Evolutionary conservation across 805 yeast genomes (phyloP).

Genomic region (Yarrowia sp.): DNA sequence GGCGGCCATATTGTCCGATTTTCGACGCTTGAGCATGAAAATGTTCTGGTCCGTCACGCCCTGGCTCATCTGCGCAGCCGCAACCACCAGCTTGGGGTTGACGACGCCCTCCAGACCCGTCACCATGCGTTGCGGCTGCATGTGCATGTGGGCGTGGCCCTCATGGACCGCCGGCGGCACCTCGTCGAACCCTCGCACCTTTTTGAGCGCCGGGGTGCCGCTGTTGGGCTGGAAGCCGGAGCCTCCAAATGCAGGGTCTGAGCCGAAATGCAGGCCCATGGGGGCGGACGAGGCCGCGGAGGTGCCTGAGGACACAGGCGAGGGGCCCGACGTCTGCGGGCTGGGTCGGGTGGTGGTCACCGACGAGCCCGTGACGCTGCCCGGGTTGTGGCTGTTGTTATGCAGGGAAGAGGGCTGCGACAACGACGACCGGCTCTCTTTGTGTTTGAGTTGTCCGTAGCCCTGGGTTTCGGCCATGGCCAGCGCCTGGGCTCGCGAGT

Average conservation of each 20-base stretch:
- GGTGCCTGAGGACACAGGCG: constrained; percentile 25
- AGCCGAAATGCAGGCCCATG: constrained; percentile 38
- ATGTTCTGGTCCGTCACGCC: constrained; percentile 28
- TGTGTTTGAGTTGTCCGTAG: constrained; percentile 23
- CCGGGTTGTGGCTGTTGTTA: background rate
- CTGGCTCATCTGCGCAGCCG: constrained; percentile 26
- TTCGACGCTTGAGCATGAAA: constrained; percentile 29
- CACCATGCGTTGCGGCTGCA: constrained; percentile 31
- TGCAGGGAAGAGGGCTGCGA: constrained; percentile 16
- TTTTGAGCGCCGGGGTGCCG: constrained; percentile 20
- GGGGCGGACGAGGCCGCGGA: constrained; percentile 28
- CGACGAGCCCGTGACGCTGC: constrained; percentile 24
- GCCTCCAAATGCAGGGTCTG: constrained; percentile 38
- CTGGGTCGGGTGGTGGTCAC: constrained; percentile 23
- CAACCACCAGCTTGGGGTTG: constrained; percentile 34
- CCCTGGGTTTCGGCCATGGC: constrained; percentile 38
- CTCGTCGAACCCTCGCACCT: constrained; percentile 30
- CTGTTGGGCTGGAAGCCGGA: constrained; percentile 35
- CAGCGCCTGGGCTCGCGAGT: constrained; percentile 32
- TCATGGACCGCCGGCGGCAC: constrained; percentile 23
- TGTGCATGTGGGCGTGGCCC: constrained; percentile 29
- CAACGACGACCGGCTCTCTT: constrained; percentile 31
- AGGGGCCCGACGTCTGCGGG: constrained; percentile 30
- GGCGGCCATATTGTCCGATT: constrained; percentile 30
- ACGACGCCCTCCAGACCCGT: constrained; percentile 38